Evolutionary conservation across 331 rosid species (phyloP).

Genomic region (Saraca asoca): DNA sequence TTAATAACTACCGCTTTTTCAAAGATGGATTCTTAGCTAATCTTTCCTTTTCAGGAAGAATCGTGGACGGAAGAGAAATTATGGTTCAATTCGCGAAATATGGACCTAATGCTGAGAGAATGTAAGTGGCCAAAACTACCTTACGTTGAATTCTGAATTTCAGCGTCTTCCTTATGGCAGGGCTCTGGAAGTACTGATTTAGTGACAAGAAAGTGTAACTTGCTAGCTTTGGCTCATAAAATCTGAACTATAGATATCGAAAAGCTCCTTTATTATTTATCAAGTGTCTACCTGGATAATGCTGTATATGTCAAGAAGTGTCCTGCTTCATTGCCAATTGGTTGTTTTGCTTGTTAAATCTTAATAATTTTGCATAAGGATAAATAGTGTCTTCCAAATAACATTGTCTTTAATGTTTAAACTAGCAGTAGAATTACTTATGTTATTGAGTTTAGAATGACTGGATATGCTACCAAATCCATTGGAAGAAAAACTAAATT

Average conservation of each 20-base stretch:
- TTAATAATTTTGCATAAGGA: not conserved
- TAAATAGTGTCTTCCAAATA: not conserved
- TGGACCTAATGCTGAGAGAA: constrained; percentile 76
- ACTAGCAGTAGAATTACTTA: not conserved
- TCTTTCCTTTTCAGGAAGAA: constrained; percentile 46
- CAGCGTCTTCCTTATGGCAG: too few species aligned
- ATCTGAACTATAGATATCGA: too few species aligned
- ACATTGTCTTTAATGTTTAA: not conserved
- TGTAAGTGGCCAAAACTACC: constrained; percentile 40
- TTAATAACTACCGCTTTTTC: not conserved
- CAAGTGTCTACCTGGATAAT: not conserved
- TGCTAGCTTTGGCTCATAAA: too few species aligned
- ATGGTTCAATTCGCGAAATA: constrained; percentile 86
- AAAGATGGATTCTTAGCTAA: not conserved
- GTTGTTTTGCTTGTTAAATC: not conserved
- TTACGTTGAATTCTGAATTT: too few species aligned
- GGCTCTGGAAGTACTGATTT: too few species aligned
- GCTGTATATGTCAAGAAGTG: not conserved
- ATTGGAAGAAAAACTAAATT: not conserved
- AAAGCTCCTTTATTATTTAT: not conserved
- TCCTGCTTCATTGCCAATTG: not conserved
- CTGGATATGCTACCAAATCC: not conserved
- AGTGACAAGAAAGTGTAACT: too few species aligned
- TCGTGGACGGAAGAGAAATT: constrained; percentile 75
- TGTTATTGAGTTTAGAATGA: not conserved